Percentiles rank a stretch among this genome's conserved stretches.
Conservation (phyloP, 139 green algal genomes). For the Tetraselmis chui region DNA sequence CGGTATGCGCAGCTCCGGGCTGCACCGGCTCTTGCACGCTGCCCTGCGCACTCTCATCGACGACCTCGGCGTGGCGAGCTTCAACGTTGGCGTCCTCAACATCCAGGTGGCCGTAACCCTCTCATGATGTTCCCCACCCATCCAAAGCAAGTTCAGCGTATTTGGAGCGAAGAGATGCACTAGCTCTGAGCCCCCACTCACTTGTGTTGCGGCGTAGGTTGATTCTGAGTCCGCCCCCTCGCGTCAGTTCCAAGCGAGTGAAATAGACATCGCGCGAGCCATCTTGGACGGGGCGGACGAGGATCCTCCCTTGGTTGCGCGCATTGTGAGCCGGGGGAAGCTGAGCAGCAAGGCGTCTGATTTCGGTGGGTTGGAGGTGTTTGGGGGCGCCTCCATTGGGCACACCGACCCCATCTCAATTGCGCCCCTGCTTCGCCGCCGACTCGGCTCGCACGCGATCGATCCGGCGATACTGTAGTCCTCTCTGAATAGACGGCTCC, state of each 20-base stretch:
- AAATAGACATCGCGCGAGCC: background rate
- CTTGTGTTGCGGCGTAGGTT: no score
- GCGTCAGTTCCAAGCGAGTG: no score
- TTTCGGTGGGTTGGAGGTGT: constrained; percentile 74
- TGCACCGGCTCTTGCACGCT: constrained; percentile 43
- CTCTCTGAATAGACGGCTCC: no score
- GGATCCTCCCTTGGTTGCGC: background rate
- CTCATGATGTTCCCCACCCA: no score
- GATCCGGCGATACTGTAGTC: background rate
- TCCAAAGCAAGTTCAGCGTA: no score
- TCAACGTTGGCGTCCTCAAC: constrained; percentile 62
- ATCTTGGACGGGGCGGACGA: background rate
- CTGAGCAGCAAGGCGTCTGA: constrained; percentile 50
- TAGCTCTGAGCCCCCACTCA: no score
- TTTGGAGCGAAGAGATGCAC: no score
- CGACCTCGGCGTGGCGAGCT: constrained; percentile 48
- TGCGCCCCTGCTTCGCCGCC: background rate
- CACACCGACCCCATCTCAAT: constrained; percentile 70
- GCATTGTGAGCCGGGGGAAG: constrained; percentile 60
- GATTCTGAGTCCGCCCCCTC: no score
- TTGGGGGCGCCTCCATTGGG: constrained; percentile 67
- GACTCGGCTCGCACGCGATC: background rate
- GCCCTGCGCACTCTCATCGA: constrained; percentile 65
- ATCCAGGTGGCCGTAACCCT: no score
- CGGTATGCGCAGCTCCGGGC: constrained; percentile 33